Conservation (phyloP, 225 moss, liverwort and hornwort species). For the Lunularia cruciata region DNA sequence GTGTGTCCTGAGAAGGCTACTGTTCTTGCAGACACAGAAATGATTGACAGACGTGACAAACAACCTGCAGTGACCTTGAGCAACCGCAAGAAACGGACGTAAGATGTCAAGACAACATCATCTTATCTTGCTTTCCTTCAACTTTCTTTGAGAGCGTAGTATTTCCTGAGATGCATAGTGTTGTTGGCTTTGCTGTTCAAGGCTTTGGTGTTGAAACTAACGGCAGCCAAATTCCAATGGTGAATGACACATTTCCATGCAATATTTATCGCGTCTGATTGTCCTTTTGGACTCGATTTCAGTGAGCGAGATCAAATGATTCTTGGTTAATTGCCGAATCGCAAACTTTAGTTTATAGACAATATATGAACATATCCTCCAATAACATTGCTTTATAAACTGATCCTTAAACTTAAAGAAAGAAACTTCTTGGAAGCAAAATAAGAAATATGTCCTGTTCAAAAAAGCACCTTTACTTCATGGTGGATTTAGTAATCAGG, state of each 20-base stretch:
- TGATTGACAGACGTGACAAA: neutral
- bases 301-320: too few relatives aligned
- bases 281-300: neutral
- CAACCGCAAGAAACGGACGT: neutral
- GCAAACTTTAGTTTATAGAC: too few relatives aligned
- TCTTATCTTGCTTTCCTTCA: neutral
- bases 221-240: conserved; percentile 6
- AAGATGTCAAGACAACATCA: neutral
- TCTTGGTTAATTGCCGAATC: too few relatives aligned
- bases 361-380: too few relatives aligned
- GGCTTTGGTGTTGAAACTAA: neutral
- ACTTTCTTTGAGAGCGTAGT: neutral
- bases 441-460: too few relatives aligned
- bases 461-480: too few relatives aligned
- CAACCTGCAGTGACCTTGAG: neutral
- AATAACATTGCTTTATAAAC: too few relatives aligned
- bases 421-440: too few relatives aligned
- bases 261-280: neutral
- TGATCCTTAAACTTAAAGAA: too few relatives aligned
- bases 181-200: neutral
- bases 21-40: neutral
- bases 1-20: conserved; percentile 1
- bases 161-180: neutral
- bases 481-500: too few relatives aligned
- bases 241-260: neutral